Conservation (phyloP, 2,329 filamentous ascomycete genomes). For the Bipolaris zeicola region DNA sequence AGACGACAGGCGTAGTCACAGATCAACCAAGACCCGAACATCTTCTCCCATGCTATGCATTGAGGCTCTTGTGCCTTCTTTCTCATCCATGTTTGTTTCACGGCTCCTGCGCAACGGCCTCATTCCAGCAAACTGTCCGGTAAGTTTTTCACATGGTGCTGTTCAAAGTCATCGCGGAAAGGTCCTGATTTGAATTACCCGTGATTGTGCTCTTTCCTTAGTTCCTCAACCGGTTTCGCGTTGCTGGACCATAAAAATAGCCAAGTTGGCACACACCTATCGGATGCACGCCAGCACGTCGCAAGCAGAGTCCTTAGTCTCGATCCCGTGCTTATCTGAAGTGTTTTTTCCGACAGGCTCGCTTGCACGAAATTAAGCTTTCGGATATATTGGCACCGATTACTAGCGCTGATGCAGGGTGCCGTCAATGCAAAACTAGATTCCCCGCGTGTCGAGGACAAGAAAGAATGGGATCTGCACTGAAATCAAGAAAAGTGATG, state of each 20-base stretch:
- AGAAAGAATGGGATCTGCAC: too few species aligned
- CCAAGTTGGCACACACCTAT: not conserved
- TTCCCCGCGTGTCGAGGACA: not conserved
- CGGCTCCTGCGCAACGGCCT: too few species aligned
- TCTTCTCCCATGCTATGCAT: too few species aligned
- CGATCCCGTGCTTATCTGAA: not conserved
- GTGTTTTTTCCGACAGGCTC: not conserved
- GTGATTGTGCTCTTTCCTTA: not conserved
- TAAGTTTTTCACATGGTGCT: too few species aligned
- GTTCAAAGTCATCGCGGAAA: too few species aligned
- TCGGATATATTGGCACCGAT: not conserved
- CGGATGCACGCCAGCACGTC: not conserved
- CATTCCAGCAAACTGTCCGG: too few species aligned
- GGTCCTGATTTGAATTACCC: too few species aligned
- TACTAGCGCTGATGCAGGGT: not conserved
- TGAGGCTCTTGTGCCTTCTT: too few species aligned
- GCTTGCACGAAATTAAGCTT: not conserved
- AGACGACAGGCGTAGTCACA: too few species aligned
- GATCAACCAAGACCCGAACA: too few species aligned
- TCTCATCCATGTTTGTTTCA: too few species aligned
- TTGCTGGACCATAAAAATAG: not conserved
- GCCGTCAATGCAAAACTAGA: not conserved
- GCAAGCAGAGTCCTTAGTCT: not conserved
- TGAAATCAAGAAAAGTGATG: too few species aligned
- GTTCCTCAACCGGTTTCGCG: not conserved